These are phyloP conservation scores for Debaryomyces robertsiae DNA, from an alignment of 1,139 yeast genomes.

Conservation along the genomic window DNA sequence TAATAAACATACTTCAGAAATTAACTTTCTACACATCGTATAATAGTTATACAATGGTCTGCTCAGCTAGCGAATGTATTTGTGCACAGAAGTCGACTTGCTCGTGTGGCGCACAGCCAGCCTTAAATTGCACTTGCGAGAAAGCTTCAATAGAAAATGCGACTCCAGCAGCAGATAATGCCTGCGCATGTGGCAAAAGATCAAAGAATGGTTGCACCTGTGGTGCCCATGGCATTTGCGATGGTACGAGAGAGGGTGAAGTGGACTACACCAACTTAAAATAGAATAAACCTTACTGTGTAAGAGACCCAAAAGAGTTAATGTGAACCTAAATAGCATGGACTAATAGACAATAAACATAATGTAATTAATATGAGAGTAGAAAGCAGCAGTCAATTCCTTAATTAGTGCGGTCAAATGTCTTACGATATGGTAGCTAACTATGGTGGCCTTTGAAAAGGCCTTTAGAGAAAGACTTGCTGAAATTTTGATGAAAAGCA, in stretches of 20 bases:
- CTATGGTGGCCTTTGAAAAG: no score
- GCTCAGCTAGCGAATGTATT: conserved; percentile 48
- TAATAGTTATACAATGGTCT: conserved; percentile 31
- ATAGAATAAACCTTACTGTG: no score
- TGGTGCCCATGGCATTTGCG: conserved; percentile 42
- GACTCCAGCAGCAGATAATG: conserved; percentile 34
- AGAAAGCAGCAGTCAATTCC: no score
- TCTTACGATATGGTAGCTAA: no score
- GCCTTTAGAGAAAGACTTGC: no score
- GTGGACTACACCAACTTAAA: conserved; percentile 44
- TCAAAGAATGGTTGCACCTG: conserved; percentile 44
- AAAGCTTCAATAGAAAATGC: conserved; percentile 47
- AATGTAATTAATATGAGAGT: no score
- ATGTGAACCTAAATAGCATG: no score
- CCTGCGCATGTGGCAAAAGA: conserved; percentile 54
- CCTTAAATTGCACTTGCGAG: conserved; percentile 47
- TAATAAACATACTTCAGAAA: no score
- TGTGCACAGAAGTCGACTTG: conserved; percentile 54
- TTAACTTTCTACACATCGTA: not conserved
- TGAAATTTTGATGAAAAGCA: no score
- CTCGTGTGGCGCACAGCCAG: conserved; percentile 52
- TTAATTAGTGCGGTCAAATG: no score
- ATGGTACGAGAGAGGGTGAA: conserved; percentile 50
- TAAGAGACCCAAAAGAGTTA: no score
- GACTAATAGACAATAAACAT: no score